Evolutionary conservation across 805 yeast species (phyloP).

Genomic region (Monosporozyma yasuniensis): DNA sequence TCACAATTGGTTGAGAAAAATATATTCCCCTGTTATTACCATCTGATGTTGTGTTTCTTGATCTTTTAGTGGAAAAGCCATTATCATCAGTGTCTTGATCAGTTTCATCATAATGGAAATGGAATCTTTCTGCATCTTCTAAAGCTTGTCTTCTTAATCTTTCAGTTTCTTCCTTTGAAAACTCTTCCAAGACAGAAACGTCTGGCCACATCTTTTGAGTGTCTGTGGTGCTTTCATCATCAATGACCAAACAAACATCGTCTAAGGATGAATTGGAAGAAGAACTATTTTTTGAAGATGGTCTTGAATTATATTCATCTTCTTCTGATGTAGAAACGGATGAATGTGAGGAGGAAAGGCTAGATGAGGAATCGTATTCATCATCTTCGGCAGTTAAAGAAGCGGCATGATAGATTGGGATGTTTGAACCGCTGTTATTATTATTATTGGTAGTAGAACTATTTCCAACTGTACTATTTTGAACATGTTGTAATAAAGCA

Average conservation of each 20-base stretch:
- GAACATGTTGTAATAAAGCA: conserved; percentile 27
- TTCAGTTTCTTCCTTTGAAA: conserved; percentile 57
- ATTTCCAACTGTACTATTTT: conserved; percentile 7
- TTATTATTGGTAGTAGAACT: not conserved
- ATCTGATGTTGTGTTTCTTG: not conserved
- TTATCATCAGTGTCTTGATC: conserved; percentile 19
- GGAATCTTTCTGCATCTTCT: conserved; percentile 32
- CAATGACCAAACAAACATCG: conserved; percentile 88
- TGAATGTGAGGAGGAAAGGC: not conserved
- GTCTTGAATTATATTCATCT: conserved; percentile 34
- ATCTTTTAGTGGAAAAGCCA: not conserved
- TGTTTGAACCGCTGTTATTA: not conserved
- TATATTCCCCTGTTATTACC: conserved; percentile 26
- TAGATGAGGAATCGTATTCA: conserved; percentile 2
- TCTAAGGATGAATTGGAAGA: conserved; percentile 65
- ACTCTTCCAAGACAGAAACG: conserved; percentile 62
- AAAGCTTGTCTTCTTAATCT: conserved; percentile 36
- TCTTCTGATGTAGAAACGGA: conserved; percentile 10
- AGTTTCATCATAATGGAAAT: conserved; percentile 30
- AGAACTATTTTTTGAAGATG: conserved; percentile 32
- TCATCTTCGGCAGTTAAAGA: conserved; percentile 1
- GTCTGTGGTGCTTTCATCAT: conserved; percentile 33
- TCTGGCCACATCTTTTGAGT: conserved; percentile 67
- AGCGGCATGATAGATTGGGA: not conserved
- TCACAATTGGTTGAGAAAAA: conserved; percentile 35